Conservation (phyloP, 768 basidiomycete genomes). For the Dioszegia aurantiaca region DNA sequence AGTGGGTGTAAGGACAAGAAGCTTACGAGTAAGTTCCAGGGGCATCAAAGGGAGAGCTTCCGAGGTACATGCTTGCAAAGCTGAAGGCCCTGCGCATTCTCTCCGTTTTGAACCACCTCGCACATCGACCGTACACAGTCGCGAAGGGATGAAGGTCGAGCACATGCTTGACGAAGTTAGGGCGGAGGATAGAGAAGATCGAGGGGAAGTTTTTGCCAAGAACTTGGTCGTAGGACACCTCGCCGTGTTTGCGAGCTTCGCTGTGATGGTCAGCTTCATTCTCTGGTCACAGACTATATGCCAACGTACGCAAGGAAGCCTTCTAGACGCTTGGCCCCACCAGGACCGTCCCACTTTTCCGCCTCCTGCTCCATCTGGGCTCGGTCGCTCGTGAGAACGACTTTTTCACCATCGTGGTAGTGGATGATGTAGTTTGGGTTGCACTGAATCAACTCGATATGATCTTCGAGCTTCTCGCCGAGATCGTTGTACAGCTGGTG, state of each 20-base stretch:
- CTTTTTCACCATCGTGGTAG: conserved; percentile 54
- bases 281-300: background rate
- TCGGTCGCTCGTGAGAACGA: conserved; percentile 52
- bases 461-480: conserved; percentile 49
- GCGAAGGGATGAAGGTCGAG: conserved; percentile 51
- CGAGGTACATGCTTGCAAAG: conserved; percentile 54
- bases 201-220: conserved; percentile 53
- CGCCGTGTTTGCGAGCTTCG: conserved; percentile 51
- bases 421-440: conserved; percentile 55
- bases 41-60: conserved; percentile 55
- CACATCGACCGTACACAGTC: conserved; percentile 45
- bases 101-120: conserved; percentile 51
- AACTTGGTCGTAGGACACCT: conserved; percentile 53
- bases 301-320: conserved; percentile 43
- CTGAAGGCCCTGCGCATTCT: conserved; percentile 54
- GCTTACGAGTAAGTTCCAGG: conserved; percentile 54
- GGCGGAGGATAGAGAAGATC: conserved; percentile 50
- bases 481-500: conserved; percentile 53
- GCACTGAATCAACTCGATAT: conserved; percentile 54
- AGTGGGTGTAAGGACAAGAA: background rate
- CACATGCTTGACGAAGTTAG: conserved; percentile 49
- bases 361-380: conserved; percentile 52
- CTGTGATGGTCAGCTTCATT: conserved; percentile 8
- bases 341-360: conserved; percentile 53
- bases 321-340: conserved; percentile 51